Conservation (phyloP, 306 rosid genomes). For the Hippophae gyantsensis region DNA sequence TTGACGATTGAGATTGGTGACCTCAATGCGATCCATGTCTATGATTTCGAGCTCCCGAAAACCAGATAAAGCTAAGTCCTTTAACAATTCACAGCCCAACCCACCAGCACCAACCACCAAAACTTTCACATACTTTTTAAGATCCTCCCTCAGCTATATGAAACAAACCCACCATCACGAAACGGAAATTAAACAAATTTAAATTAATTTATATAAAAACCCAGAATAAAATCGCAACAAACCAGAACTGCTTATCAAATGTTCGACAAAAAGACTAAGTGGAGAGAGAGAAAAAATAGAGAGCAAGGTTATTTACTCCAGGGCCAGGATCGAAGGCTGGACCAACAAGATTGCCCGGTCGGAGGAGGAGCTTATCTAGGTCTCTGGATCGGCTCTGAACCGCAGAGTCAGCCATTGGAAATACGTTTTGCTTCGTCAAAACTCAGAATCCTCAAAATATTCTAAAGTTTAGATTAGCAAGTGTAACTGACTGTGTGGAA, state of each 20-base stretch:
- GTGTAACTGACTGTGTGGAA: background rate
- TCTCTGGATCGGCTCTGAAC: conserved; percentile 63
- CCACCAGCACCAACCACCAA: conserved; percentile 89
- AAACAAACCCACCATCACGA: background rate
- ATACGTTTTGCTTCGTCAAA: background rate
- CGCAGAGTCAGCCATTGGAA: conserved; percentile 35
- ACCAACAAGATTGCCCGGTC: conserved; percentile 71
- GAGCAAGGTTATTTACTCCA: conserved; percentile 26
- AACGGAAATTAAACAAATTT: background rate
- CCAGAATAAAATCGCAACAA: background rate
- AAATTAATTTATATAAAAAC: background rate
- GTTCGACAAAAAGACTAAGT: conserved; percentile 3
- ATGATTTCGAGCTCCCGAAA: conserved; percentile 70
- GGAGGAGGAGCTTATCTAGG: conserved; percentile 84
- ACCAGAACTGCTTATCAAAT: background rate
- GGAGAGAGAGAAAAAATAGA: background rate
- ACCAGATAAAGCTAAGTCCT: conserved; percentile 84
- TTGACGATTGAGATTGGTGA: conserved; percentile 91
- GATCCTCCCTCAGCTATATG: conserved; percentile 59
- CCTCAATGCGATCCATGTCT: conserved; percentile 92
- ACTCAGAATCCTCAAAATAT: background rate
- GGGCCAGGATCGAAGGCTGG: conserved; percentile 71
- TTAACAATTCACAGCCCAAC: conserved; percentile 80
- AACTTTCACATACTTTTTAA: conserved; percentile 54
- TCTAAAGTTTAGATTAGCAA: background rate